Evolutionary conservation across 2,329 filamentous ascomycete genomes (phyloP).

Genomic region (Aciculosporium take): DNA sequence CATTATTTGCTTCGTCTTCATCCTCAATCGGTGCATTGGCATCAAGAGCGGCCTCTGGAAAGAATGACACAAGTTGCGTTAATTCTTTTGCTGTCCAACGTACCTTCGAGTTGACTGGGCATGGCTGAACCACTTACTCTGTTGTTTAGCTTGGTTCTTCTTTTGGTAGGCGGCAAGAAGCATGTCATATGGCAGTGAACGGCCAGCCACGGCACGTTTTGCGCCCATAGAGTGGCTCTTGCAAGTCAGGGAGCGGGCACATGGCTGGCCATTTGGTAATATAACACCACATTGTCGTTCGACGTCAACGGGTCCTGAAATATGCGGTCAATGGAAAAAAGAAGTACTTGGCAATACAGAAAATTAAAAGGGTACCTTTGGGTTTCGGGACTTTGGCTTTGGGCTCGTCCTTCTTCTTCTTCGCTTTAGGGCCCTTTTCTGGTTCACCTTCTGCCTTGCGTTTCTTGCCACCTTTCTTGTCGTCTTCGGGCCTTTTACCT

Average conservation of each 20-base stretch:
- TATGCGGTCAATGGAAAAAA: background rate
- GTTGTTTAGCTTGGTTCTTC: constrained; percentile 97
- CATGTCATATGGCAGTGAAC: constrained; percentile 86
- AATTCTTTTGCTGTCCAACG: background rate
- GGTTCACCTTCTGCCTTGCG: constrained; percentile 60
- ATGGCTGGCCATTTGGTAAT: constrained; percentile 71
- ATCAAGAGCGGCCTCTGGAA: constrained; percentile 76
- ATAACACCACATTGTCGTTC: constrained; percentile 86
- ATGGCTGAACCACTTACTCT: constrained; percentile 47
- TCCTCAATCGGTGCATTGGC: constrained; percentile 85
- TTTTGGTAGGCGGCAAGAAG: constrained; percentile 79
- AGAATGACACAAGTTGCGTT: constrained; percentile 1
- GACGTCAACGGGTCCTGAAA: constrained; percentile 68
- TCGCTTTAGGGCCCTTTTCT: constrained; percentile 73
- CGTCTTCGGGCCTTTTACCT: constrained; percentile 52
- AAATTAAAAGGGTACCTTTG: constrained; percentile 43
- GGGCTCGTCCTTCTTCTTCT: constrained; percentile 90
- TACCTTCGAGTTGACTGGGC: background rate
- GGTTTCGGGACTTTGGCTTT: constrained; percentile 73
- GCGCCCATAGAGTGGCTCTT: constrained; percentile 94
- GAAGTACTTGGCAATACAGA: no score
- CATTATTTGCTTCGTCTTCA: constrained; percentile 64
- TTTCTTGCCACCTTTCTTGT: constrained; percentile 56
- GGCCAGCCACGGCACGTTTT: constrained; percentile 74
- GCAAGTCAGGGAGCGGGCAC: constrained; percentile 78